Evolutionary conservation across 2,329 filamentous ascomycete genomes (phyloP), one percentile per base, ranked within the genome.

Genomic region (Apiospora hydei): DNA sequence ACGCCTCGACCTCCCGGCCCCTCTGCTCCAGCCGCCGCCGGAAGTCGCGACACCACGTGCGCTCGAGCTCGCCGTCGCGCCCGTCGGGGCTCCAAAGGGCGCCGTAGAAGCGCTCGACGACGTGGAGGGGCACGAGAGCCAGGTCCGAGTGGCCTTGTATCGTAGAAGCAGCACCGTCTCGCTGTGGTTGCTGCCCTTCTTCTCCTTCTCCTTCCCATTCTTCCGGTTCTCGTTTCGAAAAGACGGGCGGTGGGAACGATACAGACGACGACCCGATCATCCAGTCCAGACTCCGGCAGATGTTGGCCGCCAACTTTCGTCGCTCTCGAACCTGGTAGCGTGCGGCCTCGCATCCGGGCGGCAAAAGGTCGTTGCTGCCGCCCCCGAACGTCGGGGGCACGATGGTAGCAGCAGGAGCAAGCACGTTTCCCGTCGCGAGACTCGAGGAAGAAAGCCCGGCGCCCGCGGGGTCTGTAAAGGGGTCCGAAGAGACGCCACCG

Each of bases 271-370:
- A 41, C n/a, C 26, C 80, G 6, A 88, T 79, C 0, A 83, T 84
- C 64, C 83, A 85, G 72, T 89, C 88, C 5, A 89, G 78, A 3
- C 84, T 84, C 53, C 87, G 83, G 74, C 88, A 89, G 21, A 89
- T 84, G 70, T 85, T 83, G 11, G 82, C 83, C 0, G 87, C 87
- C 46, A 87, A 78, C 69, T 84, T 81, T 24, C 83, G 81, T 0
- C 83, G 83, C 71, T 85, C 82, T 21, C 84, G 81, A 13, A 74
- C 73, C 13, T 79, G 75, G 73, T 87, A 89, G 46, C 79, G 81
- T 16, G 78, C 76, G 3, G 83, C 77, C 70, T 88, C 83, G 68
- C 68, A 69, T 61, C 87, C 78, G 24, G 80, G 80, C 4, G 78
- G 75, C 1, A 83, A 83, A 67, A 86, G 73, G 34, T 64, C 57